Evolutionary conservation across 2,329 filamentous ascomycete genomes (phyloP), one percentile per base, ranked within the genome.

Genomic region (Claviceps sp.): DNA sequence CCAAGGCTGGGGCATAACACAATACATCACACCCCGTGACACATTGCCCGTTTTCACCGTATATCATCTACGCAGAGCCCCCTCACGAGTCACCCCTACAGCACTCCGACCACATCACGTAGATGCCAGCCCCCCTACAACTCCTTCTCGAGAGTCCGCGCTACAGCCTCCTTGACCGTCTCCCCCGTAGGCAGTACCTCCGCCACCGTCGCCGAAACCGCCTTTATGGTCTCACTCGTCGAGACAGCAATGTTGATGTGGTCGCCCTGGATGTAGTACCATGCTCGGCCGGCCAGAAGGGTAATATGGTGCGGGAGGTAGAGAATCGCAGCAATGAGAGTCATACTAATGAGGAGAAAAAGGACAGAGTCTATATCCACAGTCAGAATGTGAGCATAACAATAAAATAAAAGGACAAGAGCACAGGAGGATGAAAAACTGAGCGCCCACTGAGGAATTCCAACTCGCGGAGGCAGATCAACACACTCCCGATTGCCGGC

Each of bases 261-360:
- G 64, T 95, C 89, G 59, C 93, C 93, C 58, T 84, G 84, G 68
- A 89, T 87, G 75, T 98, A 98, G 75, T 96, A 98, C 80, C 88
- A 95, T 51, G 89, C 84, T 65, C 91, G 86, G 65, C 82, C 81
- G 63, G 84, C 79, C 61, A 98, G 84, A 65, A 88, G 85, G 62
- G 81, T 77, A 62, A 97, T 73, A 72, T 97, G 91, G 63, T 94
- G 85, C 11, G 93, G 93, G 18, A 98, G 87, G 75, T 98, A 98
- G 58, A 97, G 82, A 57, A 87, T 85, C 50, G 84, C 83, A 59
- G 89, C 93, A 64, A 94, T 89, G 62, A 87, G 77, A 62, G 93
- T 82, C 71, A 97, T 84, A 63, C 85, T 84, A 68, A 88, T 77
- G 65, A 95, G 84, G 61, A 95, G 84, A 75, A 98, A 93, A 65